Conservation (phyloP, 495 filamentous ascomycete genomes). For the Sabuloglossum arenarium region DNA sequence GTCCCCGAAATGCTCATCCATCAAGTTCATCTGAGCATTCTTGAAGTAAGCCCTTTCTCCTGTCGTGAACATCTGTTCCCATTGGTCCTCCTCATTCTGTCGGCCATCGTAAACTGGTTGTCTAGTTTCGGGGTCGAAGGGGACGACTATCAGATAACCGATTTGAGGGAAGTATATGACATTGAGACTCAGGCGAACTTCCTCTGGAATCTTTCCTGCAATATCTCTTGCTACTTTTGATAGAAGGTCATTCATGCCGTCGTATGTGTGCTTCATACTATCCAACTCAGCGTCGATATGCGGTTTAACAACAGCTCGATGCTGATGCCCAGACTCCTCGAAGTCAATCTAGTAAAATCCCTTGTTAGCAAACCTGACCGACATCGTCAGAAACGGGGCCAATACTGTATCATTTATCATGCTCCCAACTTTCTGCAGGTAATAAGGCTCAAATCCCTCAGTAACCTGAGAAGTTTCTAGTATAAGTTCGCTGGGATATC, state of each 20-base stretch:
- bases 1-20: constrained; percentile 71
- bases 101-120: constrained; percentile 43
- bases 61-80: constrained; percentile 63
- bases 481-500: background rate
- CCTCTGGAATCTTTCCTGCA: constrained; percentile 36
- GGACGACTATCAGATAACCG: constrained; percentile 69
- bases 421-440: constrained; percentile 42
- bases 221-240: constrained; percentile 41
- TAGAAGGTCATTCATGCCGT: constrained; percentile 55
- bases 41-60: constrained; percentile 69
- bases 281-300: constrained; percentile 64
- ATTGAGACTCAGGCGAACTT: constrained; percentile 41
- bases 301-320: constrained; percentile 48
- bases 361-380: background rate
- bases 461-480: constrained; percentile 12
- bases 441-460: constrained; percentile 20
- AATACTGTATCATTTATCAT: constrained; percentile 43
- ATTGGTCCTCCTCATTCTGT: constrained; percentile 30
- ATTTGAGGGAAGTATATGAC: constrained; percentile 80
- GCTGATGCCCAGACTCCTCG: constrained; percentile 49
- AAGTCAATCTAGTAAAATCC: constrained; percentile 44
- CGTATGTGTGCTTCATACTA: constrained; percentile 51
- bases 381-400: background rate
- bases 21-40: constrained; percentile 58
- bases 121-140: constrained; percentile 37